These are phyloP conservation scores for Populus tomentosa DNA, from an alignment of 441 rosid species.

Conservation along the genomic window DNA sequence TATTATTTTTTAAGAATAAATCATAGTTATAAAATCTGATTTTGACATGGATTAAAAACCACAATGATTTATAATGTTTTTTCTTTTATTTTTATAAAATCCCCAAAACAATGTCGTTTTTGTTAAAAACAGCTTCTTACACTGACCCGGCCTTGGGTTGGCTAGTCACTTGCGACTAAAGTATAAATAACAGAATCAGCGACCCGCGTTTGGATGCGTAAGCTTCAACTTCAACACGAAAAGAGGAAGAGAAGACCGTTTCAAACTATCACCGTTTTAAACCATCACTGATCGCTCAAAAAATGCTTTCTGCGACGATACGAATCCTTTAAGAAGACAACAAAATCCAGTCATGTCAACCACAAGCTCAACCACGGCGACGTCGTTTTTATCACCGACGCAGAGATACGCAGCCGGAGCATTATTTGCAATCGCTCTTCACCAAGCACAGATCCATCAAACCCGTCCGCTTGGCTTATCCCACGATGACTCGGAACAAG, in stretches of 20 bases:
- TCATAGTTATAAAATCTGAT: too few species aligned
- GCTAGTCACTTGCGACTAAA: too few species aligned
- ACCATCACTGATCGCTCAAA: not conserved
- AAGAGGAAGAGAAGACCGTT: not conserved
- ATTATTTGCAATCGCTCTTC: conserved; percentile 67
- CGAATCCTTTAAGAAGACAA: not conserved
- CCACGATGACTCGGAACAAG: conserved; percentile 27
- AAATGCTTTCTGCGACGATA: not conserved
- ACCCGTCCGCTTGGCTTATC: conserved; percentile 43
- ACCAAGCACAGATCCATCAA: conserved; percentile 69
- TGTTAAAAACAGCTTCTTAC: too few species aligned
- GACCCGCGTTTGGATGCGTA: not conserved
- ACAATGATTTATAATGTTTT: too few species aligned
- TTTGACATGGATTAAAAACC: too few species aligned
- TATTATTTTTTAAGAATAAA: too few species aligned
- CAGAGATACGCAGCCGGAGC: conserved; percentile 74
- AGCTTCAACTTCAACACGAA: not conserved
- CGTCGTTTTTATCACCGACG: conserved; percentile 49
- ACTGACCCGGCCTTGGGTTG: too few species aligned
- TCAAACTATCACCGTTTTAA: not conserved
- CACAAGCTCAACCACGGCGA: not conserved
- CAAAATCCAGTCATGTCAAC: not conserved
- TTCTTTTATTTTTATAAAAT: too few species aligned
- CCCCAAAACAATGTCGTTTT: too few species aligned
- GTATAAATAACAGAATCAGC: not conserved